Percentiles rank a stretch among this genome's conserved stretches.
phyloP scores from a whole-genome alignment of 208 protist genomes.

The Dictyostelium gargantuum region DNA sequence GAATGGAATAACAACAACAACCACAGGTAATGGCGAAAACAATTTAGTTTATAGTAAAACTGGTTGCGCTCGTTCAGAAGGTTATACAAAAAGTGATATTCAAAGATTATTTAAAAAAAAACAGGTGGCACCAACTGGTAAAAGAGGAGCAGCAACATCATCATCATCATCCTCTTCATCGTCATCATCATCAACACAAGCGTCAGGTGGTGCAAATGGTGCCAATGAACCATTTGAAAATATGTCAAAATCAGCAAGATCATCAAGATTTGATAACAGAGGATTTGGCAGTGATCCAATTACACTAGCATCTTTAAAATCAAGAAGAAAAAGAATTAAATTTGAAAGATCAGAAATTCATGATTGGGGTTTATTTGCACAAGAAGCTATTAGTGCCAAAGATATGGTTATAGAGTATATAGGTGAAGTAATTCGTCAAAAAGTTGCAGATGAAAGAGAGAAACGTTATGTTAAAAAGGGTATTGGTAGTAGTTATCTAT shows the following conservation, averaged over 20 bases:
- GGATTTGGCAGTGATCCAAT: slow-evolving; percentile 11
- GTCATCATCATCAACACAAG: not conserved
- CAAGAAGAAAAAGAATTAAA: slow-evolving; percentile 80
- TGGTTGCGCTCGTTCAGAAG: not conserved
- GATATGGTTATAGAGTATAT: slow-evolving; percentile 88
- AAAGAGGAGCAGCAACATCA: not conserved
- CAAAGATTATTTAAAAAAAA: not conserved
- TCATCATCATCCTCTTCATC: not conserved
- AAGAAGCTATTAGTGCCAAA: slow-evolving; percentile 78
- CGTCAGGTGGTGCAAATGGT: not conserved
- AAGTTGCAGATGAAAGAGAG: slow-evolving; percentile 83
- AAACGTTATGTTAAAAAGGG: slow-evolving; percentile 81
- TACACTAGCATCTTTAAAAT: slow-evolving; percentile 70
- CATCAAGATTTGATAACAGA: slow-evolving; percentile 43
- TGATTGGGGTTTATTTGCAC: slow-evolving; percentile 85
- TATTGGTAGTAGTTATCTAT: slow-evolving; percentile 87
- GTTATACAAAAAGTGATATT: not conserved
- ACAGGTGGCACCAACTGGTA: not conserved
- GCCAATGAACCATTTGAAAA: not conserved
- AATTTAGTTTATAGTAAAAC: not conserved
- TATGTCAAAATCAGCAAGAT: not conserved
- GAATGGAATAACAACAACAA: not conserved
- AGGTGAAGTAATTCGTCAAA: slow-evolving; percentile 81
- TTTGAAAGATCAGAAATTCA: slow-evolving; percentile 84
- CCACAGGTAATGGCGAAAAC: not conserved